phyloP scores from a whole-genome alignment of 139 green algal species.

The Zygnema circumcarinatum region DNA sequence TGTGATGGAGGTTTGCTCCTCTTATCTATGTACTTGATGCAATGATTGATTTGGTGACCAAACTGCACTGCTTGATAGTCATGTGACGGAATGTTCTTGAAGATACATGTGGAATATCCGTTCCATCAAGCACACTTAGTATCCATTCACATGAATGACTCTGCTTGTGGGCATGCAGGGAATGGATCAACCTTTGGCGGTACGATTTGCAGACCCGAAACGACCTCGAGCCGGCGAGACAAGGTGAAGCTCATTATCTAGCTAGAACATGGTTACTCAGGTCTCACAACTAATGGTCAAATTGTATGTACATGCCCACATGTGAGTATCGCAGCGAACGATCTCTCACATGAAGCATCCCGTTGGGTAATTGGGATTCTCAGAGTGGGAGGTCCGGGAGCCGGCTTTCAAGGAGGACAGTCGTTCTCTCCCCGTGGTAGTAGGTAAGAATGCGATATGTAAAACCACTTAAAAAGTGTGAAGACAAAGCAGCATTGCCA shows the following conservation, averaged over 20 bases:
- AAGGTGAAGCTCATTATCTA: conserved; percentile 7
- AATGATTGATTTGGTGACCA: conserved; percentile 2
- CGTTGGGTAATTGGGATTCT: too few relatives aligned
- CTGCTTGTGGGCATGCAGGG: conserved; percentile 25
- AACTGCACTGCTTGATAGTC: background rate
- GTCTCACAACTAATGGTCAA: too few relatives aligned
- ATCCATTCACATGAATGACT: background rate
- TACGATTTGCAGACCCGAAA: conserved; percentile 50
- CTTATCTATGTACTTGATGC: background rate
- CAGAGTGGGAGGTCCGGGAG: background rate
- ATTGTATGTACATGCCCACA: too few relatives aligned
- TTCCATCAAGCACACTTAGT: background rate
- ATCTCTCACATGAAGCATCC: too few relatives aligned
- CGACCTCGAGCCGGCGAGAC: conserved; percentile 8
- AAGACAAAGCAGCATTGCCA: too few relatives aligned
- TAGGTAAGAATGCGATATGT: background rate
- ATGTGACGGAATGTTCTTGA: background rate
- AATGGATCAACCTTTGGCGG: conserved; percentile 25
- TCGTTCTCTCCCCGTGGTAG: background rate
- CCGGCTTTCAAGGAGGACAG: background rate
- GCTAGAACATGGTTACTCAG: too few relatives aligned
- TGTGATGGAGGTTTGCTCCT: conserved; percentile 42
- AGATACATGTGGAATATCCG: background rate
- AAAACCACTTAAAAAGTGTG: too few relatives aligned
- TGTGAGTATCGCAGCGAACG: too few relatives aligned